A percentile compares a stretch with the other conserved stretches of the same genome.
Evolutionary conservation across 768 basidiomycete genomes (phyloP).

Genomic region (Serendipita sp.): DNA sequence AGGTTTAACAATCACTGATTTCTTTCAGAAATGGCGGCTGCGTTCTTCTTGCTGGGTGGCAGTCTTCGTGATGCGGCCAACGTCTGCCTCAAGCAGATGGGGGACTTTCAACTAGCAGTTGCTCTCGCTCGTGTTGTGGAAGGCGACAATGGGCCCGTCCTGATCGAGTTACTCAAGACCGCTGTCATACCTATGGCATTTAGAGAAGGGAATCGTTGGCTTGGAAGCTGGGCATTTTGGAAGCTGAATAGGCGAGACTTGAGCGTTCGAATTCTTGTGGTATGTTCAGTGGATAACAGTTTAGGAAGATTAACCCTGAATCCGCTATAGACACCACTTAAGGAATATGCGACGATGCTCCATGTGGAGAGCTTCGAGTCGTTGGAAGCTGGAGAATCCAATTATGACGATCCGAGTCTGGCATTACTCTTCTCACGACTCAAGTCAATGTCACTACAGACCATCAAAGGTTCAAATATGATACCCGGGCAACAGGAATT

Average conservation of each 20-base stretch:
- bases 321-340: conserved; percentile 37
- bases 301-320: background rate
- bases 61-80: conserved; percentile 81
- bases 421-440: conserved; percentile 82
- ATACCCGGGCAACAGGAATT: conserved; percentile 81
- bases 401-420: conserved; percentile 89
- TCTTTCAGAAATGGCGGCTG: conserved; percentile 81
- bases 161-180: conserved; percentile 52
- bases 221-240: conserved; percentile 97
- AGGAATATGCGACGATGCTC: conserved; percentile 48
- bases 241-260: conserved; percentile 73
- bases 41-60: conserved; percentile 88
- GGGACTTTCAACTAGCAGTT: conserved; percentile 82
- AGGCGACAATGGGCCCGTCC: conserved; percentile 63
- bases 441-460: conserved; percentile 79
- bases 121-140: conserved; percentile 77
- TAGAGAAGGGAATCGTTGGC: conserved; percentile 75
- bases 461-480: conserved; percentile 82
- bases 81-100: conserved; percentile 74
- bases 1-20: background rate
- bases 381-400: conserved; percentile 60
- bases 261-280: conserved; percentile 78
- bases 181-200: conserved; percentile 77
- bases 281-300: conserved; percentile 24
- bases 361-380: conserved; percentile 29